Evolutionary conservation across 2,329 filamentous ascomycete genomes (phyloP), one percentile per base, ranked within the genome.

Genomic region (Chaetomiaceae sp.): DNA sequence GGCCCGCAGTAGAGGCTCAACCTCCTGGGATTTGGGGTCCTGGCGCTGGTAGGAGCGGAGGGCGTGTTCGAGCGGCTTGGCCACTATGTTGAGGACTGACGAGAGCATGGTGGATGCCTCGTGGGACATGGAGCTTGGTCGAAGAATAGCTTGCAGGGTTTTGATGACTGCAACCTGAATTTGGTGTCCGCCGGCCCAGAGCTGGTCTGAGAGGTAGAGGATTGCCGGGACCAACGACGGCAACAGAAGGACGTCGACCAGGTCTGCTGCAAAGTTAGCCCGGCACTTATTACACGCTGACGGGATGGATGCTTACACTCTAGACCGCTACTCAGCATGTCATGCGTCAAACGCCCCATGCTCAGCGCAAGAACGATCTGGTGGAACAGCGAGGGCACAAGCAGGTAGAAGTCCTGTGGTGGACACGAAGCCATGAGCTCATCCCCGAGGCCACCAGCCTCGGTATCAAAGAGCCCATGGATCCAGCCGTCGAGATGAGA

Each of bases 381-480:
- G 54, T 84, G 76, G 60, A 91, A 89, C 0, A 93, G 68, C 0
- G 85, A 84, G 1, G 88, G 84, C 12, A 89, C 80, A 4, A 93
- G 72, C 15, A 86, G 68, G 57, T 91, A 91, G 60, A 93, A 93
- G 32, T 89, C 82, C 59, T 90, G 86, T 1, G 88, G 88, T 1
- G 83, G 81, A 56, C 87, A 93, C 1, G 84, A 85, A 8, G 85
- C 83, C 78, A 91, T 87, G 7, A 91, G 69, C 48, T 91, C 87
- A 57, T 93, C 87, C 7, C 81, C 81, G 3, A 93, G 76, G 0
- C 84, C 85, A 29, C 81, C 79, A 11, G 80, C 77, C 56, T 90
- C 86, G 7, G 77, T 80, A 52, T 87, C 82, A 56, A 88, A 91
- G 3, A 94, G 74, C 0, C 85, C 86, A 24, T 80, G 79, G 18